phyloP scores from a whole-genome alignment of 331 rosid genomes.

The Malus hybrid region DNA sequence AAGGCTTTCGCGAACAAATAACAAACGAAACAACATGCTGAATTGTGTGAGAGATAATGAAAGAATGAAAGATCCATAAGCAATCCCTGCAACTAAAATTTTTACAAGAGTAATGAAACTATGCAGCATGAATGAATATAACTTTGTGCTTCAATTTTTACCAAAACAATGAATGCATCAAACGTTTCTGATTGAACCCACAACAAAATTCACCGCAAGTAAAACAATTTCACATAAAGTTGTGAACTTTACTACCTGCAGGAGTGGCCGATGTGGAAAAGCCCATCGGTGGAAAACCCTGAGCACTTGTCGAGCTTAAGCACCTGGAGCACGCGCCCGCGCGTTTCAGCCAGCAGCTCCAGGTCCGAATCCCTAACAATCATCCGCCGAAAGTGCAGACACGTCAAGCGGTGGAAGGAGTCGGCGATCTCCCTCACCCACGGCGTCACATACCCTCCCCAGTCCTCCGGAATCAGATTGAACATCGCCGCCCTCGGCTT shows the following conservation, averaged over 20 bases:
- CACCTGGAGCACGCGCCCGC: slow-evolving; percentile 51
- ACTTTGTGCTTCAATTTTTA: not conserved
- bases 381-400: slow-evolving; percentile 86
- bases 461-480: slow-evolving; percentile 88
- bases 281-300: slow-evolving; percentile 88
- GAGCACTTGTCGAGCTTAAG: slow-evolving; percentile 92
- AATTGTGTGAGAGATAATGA: not conserved
- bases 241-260: slow-evolving; percentile 50
- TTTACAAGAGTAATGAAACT: not conserved
- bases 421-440: slow-evolving; percentile 67
- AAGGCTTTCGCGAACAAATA: not conserved
- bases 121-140: not conserved
- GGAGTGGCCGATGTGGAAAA: slow-evolving; percentile 44
- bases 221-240: not conserved
- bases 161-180: not conserved
- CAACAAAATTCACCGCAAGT: no score
- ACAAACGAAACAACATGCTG: not conserved
- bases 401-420: slow-evolving; percentile 55
- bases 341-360: slow-evolving; percentile 46
- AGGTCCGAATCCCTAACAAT: slow-evolving; percentile 80
- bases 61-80: not conserved
- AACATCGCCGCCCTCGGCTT: slow-evolving; percentile 97
- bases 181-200: not conserved
- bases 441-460: slow-evolving; percentile 92
- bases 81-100: not conserved